A percentile compares a stretch with the other conserved stretches of the same genome.
Evolutionary conservation across 352 stramenopile species (phyloP).

Genomic region (Discostella stelligera): DNA sequence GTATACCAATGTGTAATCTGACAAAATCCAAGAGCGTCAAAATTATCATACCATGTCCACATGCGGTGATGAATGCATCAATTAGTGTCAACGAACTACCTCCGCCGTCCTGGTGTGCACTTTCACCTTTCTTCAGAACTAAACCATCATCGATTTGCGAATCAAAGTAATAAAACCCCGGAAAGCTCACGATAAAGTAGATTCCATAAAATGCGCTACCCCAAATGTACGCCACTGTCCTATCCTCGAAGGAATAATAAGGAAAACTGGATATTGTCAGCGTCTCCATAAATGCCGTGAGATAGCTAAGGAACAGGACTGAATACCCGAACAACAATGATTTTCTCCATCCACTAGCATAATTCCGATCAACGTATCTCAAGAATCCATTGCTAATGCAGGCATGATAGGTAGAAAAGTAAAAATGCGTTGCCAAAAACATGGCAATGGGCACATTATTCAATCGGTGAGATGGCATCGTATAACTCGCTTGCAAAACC

Average conservation of each 20-base stretch:
- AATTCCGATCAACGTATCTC: slow-evolving; percentile 70
- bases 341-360: slow-evolving; percentile 42
- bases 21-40: slow-evolving; percentile 85
- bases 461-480: slow-evolving; percentile 83
- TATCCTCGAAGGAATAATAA: slow-evolving; percentile 88
- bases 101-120: slow-evolving; percentile 1
- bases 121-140: neutral
- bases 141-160: slow-evolving; percentile 60
- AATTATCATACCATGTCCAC: slow-evolving; percentile 85
- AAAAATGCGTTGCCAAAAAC: slow-evolving; percentile 88
- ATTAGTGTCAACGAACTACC: slow-evolving; percentile 53
- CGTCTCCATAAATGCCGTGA: slow-evolving; percentile 89
- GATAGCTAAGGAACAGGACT: slow-evolving; percentile 83
- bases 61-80: slow-evolving; percentile 79
- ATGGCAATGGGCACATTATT: slow-evolving; percentile 84
- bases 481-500: slow-evolving; percentile 86
- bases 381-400: slow-evolving; percentile 81
- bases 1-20: slow-evolving; percentile 78
- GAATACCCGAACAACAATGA: slow-evolving; percentile 68
- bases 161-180: slow-evolving; percentile 84
- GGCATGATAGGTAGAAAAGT: slow-evolving; percentile 87
- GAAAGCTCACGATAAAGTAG: slow-evolving; percentile 89
- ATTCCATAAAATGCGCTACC: slow-evolving; percentile 87
- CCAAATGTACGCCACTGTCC: slow-evolving; percentile 79
- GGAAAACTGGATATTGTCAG: slow-evolving; percentile 87